These are phyloP conservation scores for Gardenia jasminoides DNA, from an alignment of 257 asterid species.

Conservation along the genomic window DNA sequence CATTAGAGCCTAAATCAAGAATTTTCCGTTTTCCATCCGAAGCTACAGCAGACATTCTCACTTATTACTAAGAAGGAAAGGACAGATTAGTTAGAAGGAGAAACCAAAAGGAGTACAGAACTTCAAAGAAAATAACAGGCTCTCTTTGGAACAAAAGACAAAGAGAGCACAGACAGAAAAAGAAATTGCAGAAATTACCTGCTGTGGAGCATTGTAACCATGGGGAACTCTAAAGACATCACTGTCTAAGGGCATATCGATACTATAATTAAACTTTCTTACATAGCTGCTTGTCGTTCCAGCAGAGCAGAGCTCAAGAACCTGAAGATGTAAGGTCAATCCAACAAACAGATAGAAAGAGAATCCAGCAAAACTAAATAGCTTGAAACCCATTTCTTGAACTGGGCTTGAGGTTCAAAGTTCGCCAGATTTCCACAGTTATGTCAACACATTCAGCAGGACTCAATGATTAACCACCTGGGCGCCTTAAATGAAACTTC, in stretches of 20 bases:
- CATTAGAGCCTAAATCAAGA: neutral
- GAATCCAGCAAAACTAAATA: neutral
- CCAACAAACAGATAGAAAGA: slow-evolving; percentile 16
- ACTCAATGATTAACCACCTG: neutral
- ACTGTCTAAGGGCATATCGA: slow-evolving; percentile 63
- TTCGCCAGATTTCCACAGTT: neutral
- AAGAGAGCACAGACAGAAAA: neutral
- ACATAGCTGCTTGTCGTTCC: slow-evolving; percentile 45
- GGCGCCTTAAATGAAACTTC: neutral
- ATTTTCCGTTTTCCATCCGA: neutral
- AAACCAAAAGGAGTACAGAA: neutral
- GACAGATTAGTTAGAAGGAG: no score
- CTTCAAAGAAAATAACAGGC: neutral
- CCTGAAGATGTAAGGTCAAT: slow-evolving; percentile 16
- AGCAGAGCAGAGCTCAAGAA: slow-evolving; percentile 26
- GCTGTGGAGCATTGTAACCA: slow-evolving; percentile 68
- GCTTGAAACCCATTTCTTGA: neutral
- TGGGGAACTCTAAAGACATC: slow-evolving; percentile 56
- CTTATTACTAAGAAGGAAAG: neutral
- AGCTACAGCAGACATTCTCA: neutral
- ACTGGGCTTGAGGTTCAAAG: neutral
- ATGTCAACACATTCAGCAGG: neutral
- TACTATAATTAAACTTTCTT: slow-evolving; percentile 31
- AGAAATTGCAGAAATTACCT: slow-evolving; percentile 27
- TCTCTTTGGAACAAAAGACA: neutral